Base-by-base conservation (phyloP, 2,329 filamentous ascomycete species). In the Penicillium sp. region DNA sequence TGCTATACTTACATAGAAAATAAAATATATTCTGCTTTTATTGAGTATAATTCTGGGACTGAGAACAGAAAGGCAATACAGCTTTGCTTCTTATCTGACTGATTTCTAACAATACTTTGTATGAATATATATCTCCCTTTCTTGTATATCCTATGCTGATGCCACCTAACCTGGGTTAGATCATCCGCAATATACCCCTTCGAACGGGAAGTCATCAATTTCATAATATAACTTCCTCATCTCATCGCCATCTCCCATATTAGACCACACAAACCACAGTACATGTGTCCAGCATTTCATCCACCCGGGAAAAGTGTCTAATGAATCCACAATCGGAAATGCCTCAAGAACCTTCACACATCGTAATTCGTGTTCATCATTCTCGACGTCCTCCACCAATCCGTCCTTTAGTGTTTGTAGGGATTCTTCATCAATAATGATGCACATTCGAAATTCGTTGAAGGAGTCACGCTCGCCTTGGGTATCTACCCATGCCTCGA, bases 361-460 rank as follows among this genome's bases (percentile, higher is more conserved):
- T 48, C 55, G 46, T 20, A 48, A 14, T 28, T 44, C 22, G 5
- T 53, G 31, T 4, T 20, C 24, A 33, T 46, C 49, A 27, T 45
- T 28, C 40, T 50, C 44, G 33, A 46, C 18, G 22, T 18, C 43
- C 45, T 46, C 55, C 18, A 35, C 47, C 30, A 50, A 27, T 45
- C 24, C n/a, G 44, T 31, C 45, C 45, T 47, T 44, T 14, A 58
- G 53, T 44, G 53, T 54, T 35, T 50, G 56, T 8, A 56, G 48
- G 40, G 42, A 56, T 48, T 58, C 56, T 33, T 56, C 53, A 38
- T 58, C 50, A 36, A 54, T 50, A 18, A 58, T 45, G 11, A 58
- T 51, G 9, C 50, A 58, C 36, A 56, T 49, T 39, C 56, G 39
- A 35, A 20, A 48, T 38, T 49, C 44, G 39, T 44, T 56, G 10